Base-by-base conservation (phyloP, 1,139 yeast genomes). In the Zygoascus meyerae region DNA sequence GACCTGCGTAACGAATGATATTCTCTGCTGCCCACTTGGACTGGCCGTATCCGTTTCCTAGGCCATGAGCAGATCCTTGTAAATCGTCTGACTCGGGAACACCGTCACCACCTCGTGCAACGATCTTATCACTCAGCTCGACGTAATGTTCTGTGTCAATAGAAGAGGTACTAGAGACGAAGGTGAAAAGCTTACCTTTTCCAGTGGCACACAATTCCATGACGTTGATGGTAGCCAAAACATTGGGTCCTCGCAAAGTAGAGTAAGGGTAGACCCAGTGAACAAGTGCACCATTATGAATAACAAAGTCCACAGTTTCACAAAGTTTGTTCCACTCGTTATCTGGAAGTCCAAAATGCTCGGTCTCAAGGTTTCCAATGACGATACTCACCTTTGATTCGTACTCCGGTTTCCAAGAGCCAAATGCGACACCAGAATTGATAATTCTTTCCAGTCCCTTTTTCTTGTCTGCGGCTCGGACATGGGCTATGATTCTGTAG, bases 181-280 rank as follows among this genome's bases (percentile, higher is more conserved):
- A 94, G 10, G 89, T 75, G 59, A 89, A 90, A 64, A 72, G 74
- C 66, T 94, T 94, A 38, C 97, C 78, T 65, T 85, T 89, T 40
- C 97, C 97, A 42, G 66, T 61, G 18, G 77, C 68, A 58, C 95
- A 86, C 61, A 94, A 68, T 59, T 81, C 82, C 77, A 94, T 71
- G 9, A 89, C 89, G 59, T 90, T 86, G 52, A 90, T 70, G 0
- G 97, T 85, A 44, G 95, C 82, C 52, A 90, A 70, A 33, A 94
- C 98, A 63, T 94, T 94, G 34, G 98, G 95, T 52, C 87, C 96
- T 59, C 97, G 79, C 57, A 94, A 73, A 58, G 85, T 86, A 45
- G 84, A 71, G 67, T 94, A 94, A 38, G 97, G 98, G 64, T 86
- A 92, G 2, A 90, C 96, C 99, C 99, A 94, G 67, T 94, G 98